Evolutionary conservation across 768 basidiomycete species (phyloP).

Genomic region (Suillus plorans): DNA sequence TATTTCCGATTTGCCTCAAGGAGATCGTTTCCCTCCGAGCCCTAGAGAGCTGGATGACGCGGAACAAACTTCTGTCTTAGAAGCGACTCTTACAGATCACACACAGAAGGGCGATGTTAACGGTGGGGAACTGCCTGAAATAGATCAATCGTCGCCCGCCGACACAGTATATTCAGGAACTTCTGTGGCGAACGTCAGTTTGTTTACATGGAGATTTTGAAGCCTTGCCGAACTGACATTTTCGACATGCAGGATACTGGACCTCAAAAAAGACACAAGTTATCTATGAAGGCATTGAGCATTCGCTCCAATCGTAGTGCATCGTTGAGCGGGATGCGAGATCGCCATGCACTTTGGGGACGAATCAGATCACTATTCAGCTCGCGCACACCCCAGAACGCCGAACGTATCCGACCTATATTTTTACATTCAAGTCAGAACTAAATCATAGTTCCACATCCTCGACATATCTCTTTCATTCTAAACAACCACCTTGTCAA

Average conservation of each 20-base stretch:
- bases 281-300: not conserved
- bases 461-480: not conserved
- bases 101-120: not conserved
- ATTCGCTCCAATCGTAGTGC: not conserved
- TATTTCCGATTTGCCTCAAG: not conserved
- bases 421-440: not conserved
- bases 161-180: not conserved
- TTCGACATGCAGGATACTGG: not conserved
- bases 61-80: not conserved
- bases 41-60: not conserved
- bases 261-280: not conserved
- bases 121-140: not conserved
- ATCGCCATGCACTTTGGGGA: not conserved
- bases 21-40: not conserved
- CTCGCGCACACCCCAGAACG: not conserved
- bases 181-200: not conserved
- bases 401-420: not conserved
- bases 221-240: not conserved
- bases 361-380: not conserved
- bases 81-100: not conserved
- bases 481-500: conserved; percentile 1
- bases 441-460: not conserved
- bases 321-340: not conserved
- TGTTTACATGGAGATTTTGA: not conserved
- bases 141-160: not conserved